phyloP scores from a whole-genome alignment of 345 rosid genomes.

The Rhodamnia rubescens region DNA sequence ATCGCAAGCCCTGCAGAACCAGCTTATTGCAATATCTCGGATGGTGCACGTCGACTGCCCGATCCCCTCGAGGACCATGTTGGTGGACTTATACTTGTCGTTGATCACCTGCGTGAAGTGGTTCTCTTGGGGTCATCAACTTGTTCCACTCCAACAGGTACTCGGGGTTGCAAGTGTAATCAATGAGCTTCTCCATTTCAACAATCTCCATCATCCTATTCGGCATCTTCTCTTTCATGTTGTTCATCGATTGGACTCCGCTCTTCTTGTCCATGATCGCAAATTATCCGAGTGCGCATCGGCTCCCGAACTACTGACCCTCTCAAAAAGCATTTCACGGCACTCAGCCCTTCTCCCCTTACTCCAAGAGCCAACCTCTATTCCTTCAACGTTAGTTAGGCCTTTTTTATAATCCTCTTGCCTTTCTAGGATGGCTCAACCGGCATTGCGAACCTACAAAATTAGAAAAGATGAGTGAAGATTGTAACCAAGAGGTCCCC shows the following conservation, averaged over 20 bases:
- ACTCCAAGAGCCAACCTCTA: too few relatives aligned
- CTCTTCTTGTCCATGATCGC: background rate
- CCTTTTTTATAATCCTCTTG: too few relatives aligned
- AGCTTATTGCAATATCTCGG: background rate
- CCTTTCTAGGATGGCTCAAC: constrained; percentile 64
- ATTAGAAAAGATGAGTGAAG: background rate
- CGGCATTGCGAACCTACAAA: constrained; percentile 64
- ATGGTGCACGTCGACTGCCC: background rate
- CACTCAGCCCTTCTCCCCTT: too few relatives aligned
- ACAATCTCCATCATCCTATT: too few relatives aligned
- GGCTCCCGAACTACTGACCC: constrained; percentile 3
- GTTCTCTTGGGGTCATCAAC: background rate
- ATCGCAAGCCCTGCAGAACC: constrained; percentile 8
- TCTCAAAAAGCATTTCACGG: background rate
- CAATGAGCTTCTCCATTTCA: too few relatives aligned
- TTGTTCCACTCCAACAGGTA: too few relatives aligned
- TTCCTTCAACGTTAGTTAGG: too few relatives aligned
- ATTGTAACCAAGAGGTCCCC: background rate
- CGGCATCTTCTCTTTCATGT: constrained; percentile 1
- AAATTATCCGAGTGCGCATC: constrained; percentile 2
- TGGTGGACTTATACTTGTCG: background rate
- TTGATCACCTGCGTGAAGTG: background rate
- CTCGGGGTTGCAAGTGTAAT: too few relatives aligned
- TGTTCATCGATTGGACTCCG: constrained; percentile 5
- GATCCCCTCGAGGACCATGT: background rate